Conservation (phyloP, 1,284 basidiomycete species). For the Tilletia indica region DNA sequence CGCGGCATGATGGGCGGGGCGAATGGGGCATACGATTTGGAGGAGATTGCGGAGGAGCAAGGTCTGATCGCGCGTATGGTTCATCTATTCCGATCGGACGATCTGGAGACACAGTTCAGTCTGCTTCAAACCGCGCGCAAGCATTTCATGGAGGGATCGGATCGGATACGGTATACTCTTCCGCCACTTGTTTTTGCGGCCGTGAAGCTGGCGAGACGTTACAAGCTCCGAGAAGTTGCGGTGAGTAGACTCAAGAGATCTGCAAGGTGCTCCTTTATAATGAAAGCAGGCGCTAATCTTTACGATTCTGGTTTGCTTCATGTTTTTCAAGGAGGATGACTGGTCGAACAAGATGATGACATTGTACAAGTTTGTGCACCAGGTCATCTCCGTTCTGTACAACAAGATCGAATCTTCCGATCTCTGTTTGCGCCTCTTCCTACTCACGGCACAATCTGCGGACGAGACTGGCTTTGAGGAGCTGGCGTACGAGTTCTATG, state of each 20-base stretch:
- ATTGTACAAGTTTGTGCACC: conserved; percentile 53
- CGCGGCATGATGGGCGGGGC: conserved; percentile 32
- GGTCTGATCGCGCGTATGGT: conserved; percentile 52
- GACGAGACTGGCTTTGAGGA: conserved; percentile 53
- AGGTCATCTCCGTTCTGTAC: conserved; percentile 52
- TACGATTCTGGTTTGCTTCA: not conserved
- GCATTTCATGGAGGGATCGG: conserved; percentile 50
- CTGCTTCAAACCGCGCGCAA: conserved; percentile 49
- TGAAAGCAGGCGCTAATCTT: not conserved
- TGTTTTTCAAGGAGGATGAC: conserved; percentile 28
- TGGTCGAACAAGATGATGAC: conserved; percentile 52
- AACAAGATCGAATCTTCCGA: conserved; percentile 53
- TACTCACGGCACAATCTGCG: conserved; percentile 51
- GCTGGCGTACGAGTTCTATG: conserved; percentile 53
- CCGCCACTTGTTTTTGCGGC: conserved; percentile 50
- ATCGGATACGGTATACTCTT: conserved; percentile 50
- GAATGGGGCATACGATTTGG: conserved; percentile 37
- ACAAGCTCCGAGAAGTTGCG: conserved; percentile 37
- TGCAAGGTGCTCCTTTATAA: not conserved
- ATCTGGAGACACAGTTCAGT: conserved; percentile 50
- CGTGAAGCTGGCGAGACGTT: conserved; percentile 51
- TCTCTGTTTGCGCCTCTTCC: conserved; percentile 46
- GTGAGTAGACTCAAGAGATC: not conserved
- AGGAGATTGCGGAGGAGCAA: conserved; percentile 53
- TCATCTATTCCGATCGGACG: conserved; percentile 50